phyloP scores from a whole-genome alignment of 1,284 basidiomycete species.

The Lentinula novae-zelandiae region DNA sequence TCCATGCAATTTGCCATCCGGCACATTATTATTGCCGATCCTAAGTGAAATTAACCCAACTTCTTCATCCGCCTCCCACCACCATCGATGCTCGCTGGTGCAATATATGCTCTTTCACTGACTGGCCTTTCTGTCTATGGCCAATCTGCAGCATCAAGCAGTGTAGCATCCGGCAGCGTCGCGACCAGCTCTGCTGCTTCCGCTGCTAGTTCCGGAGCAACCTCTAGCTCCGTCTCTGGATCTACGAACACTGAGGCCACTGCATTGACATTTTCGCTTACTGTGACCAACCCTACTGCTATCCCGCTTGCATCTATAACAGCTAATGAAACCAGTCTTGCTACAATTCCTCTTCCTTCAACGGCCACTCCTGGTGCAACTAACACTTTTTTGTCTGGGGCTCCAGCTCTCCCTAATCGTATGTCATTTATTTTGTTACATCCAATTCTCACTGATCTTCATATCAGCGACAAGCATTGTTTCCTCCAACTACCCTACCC shows the following conservation, averaged over 20 bases:
- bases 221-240: background rate
- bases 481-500: slow-evolving; percentile 61
- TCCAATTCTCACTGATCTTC: background rate
- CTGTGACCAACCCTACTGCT: slow-evolving; percentile 58
- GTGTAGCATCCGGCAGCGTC: background rate
- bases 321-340: slow-evolving; percentile 13
- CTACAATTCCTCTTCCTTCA: slow-evolving; percentile 18
- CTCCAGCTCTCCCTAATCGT: slow-evolving; percentile 51
- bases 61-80: slow-evolving; percentile 1
- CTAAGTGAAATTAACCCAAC: background rate
- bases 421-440: slow-evolving; percentile 12
- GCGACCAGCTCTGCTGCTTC: background rate
- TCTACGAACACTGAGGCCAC: slow-evolving; percentile 9
- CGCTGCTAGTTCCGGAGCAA: background rate
- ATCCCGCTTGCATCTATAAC: slow-evolving; percentile 45
- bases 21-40: background rate
- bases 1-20: background rate
- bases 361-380: slow-evolving; percentile 37
- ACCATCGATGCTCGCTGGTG: background rate
- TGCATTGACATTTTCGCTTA: slow-evolving; percentile 37
- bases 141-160: background rate
- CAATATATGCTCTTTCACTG: background rate
- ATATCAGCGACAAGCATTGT: slow-evolving; percentile 35
- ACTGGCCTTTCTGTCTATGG: background rate
- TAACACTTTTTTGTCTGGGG: slow-evolving; percentile 41